phyloP scores from a whole-genome alignment of 1,139 yeast species.

The Candida smagusa region DNA sequence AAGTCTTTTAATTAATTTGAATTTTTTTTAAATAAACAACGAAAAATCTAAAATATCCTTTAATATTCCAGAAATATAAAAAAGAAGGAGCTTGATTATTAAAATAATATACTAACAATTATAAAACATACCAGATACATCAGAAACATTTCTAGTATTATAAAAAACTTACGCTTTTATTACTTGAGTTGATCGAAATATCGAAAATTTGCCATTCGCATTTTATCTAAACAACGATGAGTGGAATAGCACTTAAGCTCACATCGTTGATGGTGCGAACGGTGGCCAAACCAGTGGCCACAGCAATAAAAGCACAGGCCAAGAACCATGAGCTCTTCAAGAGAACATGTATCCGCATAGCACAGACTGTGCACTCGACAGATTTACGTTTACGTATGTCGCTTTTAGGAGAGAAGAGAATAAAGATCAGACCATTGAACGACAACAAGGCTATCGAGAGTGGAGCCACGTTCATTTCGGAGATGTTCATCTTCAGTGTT shows the following conservation, averaged over 20 bases:
- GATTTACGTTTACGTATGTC: slow-evolving; percentile 64
- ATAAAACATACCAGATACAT: background rate
- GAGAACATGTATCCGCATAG: slow-evolving; percentile 60
- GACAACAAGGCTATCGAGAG: slow-evolving; percentile 81
- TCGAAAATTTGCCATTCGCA: too few species aligned
- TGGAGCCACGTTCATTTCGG: slow-evolving; percentile 80
- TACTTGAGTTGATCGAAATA: too few species aligned
- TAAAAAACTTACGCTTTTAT: too few species aligned
- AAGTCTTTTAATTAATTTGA: too few species aligned
- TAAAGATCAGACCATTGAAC: slow-evolving; percentile 71
- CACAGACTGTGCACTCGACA: slow-evolving; percentile 68
- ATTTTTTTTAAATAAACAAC: too few species aligned
- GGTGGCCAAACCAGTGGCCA: slow-evolving; percentile 79
- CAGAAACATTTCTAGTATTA: background rate
- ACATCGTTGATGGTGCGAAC: slow-evolving; percentile 75
- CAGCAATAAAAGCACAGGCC: slow-evolving; percentile 69
- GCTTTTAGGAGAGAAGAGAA: slow-evolving; percentile 57
- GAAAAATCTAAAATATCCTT: too few species aligned
- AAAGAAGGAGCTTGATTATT: too few species aligned
- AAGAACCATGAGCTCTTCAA: slow-evolving; percentile 69
- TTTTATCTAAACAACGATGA: slow-evolving; percentile 21
- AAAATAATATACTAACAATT: too few species aligned
- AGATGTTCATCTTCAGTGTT: slow-evolving; percentile 70
- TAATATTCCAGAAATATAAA: too few species aligned
- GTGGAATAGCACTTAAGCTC: slow-evolving; percentile 68